Evolutionary conservation across 73 alveolate species (phyloP).

Genomic region (Tetrahymena thermophila): DNA sequence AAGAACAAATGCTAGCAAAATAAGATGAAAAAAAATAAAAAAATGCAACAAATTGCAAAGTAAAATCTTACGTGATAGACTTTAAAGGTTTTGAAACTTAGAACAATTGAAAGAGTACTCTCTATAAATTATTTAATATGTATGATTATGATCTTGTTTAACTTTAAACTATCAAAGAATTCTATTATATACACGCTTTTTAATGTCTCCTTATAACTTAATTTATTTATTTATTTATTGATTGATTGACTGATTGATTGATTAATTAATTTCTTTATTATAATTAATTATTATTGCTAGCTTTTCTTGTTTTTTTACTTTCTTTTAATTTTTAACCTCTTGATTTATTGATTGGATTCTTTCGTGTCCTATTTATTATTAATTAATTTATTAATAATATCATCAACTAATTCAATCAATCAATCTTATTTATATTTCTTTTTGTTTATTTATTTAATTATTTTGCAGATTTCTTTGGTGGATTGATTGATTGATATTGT

Average conservation of each 20-base stretch:
- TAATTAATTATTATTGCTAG: background rate
- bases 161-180: background rate
- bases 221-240: background rate
- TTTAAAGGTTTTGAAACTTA: too few species aligned
- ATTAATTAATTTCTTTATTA: background rate
- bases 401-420: background rate
- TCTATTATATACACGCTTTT: background rate
- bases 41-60: background rate
- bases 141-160: background rate
- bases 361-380: background rate
- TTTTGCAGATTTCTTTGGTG: background rate
- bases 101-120: background rate
- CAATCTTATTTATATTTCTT: too few species aligned
- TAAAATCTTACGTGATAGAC: background rate
- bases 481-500: background rate
- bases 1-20: background rate
- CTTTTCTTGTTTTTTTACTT: background rate
- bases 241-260: background rate
- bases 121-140: too few species aligned
- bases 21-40: background rate
- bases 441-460: too few species aligned
- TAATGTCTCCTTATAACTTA: background rate
- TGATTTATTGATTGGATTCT: background rate
- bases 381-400: too few species aligned
- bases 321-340: background rate